Percentiles rank a stretch among this genome's conserved stretches.
Conservation (phyloP, 768 basidiomycete genomes). For the Suillus variegatus region DNA sequence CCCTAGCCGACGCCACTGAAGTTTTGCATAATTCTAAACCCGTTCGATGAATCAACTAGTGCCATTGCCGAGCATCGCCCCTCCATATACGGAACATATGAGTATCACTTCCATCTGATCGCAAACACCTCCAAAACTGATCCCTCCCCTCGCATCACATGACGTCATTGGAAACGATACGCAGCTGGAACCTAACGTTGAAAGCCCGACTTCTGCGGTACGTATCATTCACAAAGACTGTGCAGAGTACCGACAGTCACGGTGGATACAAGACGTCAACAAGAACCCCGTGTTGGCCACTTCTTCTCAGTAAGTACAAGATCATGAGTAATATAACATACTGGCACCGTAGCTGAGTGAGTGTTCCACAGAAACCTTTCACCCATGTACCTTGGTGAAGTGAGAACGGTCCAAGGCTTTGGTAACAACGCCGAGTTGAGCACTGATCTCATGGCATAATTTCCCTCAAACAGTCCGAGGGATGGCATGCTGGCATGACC, state of each 20-base stretch:
- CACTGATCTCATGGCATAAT: not conserved
- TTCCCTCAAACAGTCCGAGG: not conserved
- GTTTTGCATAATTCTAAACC: not conserved
- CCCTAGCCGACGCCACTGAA: not conserved
- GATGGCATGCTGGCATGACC: not conserved
- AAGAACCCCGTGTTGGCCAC: not conserved
- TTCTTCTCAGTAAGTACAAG: not conserved
- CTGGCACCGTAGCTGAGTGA: not conserved
- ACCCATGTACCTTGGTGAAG: not conserved
- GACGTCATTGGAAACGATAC: not conserved
- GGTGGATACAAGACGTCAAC: not conserved
- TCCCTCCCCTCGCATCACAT: not conserved
- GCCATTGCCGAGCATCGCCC: not conserved
- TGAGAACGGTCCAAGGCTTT: not conserved
- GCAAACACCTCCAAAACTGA: not conserved
- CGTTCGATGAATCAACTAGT: not conserved
- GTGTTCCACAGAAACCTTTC: not conserved
- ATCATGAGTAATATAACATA: not conserved
- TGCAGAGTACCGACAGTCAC: not conserved
- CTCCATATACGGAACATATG: not conserved
- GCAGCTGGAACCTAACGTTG: not conserved
- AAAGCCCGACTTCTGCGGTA: not conserved
- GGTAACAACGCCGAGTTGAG: not conserved
- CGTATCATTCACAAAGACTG: not conserved
- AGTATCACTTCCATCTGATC: not conserved